These are phyloP conservation scores for Fusarium redolens DNA, from an alignment of 2,329 filamentous ascomycete species.

Conservation along the genomic window DNA sequence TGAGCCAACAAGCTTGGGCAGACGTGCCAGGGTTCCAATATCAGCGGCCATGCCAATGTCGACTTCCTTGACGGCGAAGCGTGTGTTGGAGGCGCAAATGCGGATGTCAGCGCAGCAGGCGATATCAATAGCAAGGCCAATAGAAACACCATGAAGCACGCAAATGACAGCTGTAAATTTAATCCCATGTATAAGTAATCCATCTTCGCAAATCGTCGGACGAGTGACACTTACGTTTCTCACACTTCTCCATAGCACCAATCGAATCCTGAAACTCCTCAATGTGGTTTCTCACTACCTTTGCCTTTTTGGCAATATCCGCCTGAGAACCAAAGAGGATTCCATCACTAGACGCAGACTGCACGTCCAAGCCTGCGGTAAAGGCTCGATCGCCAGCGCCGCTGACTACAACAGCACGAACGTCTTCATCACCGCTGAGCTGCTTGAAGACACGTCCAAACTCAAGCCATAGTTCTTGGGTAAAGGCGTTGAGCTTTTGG, in stretches of 20 bases:
- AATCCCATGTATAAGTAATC: constrained; percentile 26
- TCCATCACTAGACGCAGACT: constrained; percentile 69
- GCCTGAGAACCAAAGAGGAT: constrained; percentile 52
- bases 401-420: constrained; percentile 82
- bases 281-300: constrained; percentile 73
- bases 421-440: constrained; percentile 76
- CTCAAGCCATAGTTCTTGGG: constrained; percentile 87
- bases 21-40: constrained; percentile 77
- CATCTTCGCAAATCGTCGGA: background rate
- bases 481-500: constrained; percentile 88
- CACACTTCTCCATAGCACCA: constrained; percentile 81
- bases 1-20: constrained; percentile 79
- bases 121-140: constrained; percentile 83
- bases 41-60: constrained; percentile 85
- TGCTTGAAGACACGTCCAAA: constrained; percentile 76
- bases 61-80: constrained; percentile 82
- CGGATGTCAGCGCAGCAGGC: constrained; percentile 77
- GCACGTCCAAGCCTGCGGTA: constrained; percentile 86
- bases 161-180: constrained; percentile 75
- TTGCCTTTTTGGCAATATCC: constrained; percentile 75
- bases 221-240: constrained; percentile 74
- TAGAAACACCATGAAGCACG: constrained; percentile 81
- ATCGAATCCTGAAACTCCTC: constrained; percentile 85
- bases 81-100: constrained; percentile 68
- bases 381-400: constrained; percentile 87